Percentiles rank a stretch among this genome's conserved stretches.
phyloP scores from a whole-genome alignment of 805 yeast genomes.

The Wickerhamomyces bovis region DNA sequence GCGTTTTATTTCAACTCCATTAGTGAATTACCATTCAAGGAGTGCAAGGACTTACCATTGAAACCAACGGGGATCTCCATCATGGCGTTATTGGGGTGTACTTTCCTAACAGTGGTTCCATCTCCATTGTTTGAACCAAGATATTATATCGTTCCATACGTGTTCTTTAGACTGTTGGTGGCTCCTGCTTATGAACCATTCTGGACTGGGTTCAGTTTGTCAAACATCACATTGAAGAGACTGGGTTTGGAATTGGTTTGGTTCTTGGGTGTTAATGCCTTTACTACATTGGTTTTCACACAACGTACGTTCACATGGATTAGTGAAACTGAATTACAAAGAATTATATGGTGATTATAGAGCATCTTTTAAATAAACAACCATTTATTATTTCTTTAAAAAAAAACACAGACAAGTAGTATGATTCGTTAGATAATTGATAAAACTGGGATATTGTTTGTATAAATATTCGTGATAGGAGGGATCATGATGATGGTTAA shows the following conservation, averaged over 20 bases:
- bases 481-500: not conserved
- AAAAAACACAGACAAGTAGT: not conserved
- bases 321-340: slow-evolving; percentile 52
- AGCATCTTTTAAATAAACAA: not conserved
- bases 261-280: slow-evolving; percentile 50
- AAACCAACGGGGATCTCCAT: slow-evolving; percentile 42
- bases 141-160: slow-evolving; percentile 77
- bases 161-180: slow-evolving; percentile 63
- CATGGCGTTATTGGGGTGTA: slow-evolving; percentile 45
- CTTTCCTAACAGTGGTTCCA: slow-evolving; percentile 63
- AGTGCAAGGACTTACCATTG: slow-evolving; percentile 29
- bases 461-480: not conserved
- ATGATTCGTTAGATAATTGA: not conserved
- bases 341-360: slow-evolving; percentile 78
- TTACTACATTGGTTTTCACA: slow-evolving; percentile 51
- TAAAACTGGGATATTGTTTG: not conserved
- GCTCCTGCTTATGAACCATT: slow-evolving; percentile 33
- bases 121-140: slow-evolving; percentile 94
- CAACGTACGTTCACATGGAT: slow-evolving; percentile 63
- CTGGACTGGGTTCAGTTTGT: slow-evolving; percentile 12
- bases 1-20: slow-evolving; percentile 30
- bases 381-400: not conserved
- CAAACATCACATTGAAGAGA: slow-evolving; percentile 28
- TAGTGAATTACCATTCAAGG: slow-evolving; percentile 31
- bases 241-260: slow-evolving; percentile 53